Conservation (phyloP, 2,329 filamentous ascomycete genomes). For the Penicillium expansum region DNA sequence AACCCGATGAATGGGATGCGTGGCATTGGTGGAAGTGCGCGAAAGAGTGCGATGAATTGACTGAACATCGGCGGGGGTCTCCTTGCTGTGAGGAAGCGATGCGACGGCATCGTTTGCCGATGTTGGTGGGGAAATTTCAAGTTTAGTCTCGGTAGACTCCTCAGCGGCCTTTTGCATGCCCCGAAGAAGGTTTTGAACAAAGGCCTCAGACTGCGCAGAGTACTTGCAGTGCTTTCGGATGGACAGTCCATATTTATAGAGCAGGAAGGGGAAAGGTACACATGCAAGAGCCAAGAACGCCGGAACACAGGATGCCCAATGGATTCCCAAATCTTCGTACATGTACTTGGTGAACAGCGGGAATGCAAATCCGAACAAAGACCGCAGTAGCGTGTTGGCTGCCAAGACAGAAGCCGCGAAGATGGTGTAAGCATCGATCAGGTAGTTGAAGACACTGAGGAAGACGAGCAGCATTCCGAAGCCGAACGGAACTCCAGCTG, state of each 20-base stretch:
- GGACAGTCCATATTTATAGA: slow-evolving; percentile 43
- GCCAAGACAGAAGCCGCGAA: slow-evolving; percentile 45
- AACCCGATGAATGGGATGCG: slow-evolving; percentile 12
- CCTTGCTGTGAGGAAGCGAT: slow-evolving; percentile 4
- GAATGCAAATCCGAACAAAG: slow-evolving; percentile 48
- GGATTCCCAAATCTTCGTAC: slow-evolving; percentile 46
- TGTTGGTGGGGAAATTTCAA: not conserved
- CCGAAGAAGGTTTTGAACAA: slow-evolving; percentile 19
- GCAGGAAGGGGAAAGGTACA: slow-evolving; percentile 45
- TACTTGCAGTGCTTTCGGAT: slow-evolving; percentile 46
- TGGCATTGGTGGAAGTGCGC: slow-evolving; percentile 8
- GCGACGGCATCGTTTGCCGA: not conserved
- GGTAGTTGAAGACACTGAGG: slow-evolving; percentile 43
- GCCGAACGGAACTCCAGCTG: slow-evolving; percentile 40
- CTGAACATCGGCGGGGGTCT: slow-evolving; percentile 17
- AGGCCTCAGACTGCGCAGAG: slow-evolving; percentile 35
- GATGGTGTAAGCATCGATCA: slow-evolving; percentile 46
- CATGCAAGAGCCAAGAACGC: slow-evolving; percentile 48
- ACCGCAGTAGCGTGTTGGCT: slow-evolving; percentile 48
- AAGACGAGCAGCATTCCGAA: slow-evolving; percentile 45
- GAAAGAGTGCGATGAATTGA: slow-evolving; percentile 12
- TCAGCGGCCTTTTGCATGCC: not conserved
- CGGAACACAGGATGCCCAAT: slow-evolving; percentile 49
- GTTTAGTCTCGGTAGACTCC: not conserved
- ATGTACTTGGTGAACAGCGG: slow-evolving; percentile 49